These are phyloP conservation scores for Fusarium sp. DNA, from an alignment of 2,329 filamentous ascomycete genomes.

Conservation along the genomic window DNA sequence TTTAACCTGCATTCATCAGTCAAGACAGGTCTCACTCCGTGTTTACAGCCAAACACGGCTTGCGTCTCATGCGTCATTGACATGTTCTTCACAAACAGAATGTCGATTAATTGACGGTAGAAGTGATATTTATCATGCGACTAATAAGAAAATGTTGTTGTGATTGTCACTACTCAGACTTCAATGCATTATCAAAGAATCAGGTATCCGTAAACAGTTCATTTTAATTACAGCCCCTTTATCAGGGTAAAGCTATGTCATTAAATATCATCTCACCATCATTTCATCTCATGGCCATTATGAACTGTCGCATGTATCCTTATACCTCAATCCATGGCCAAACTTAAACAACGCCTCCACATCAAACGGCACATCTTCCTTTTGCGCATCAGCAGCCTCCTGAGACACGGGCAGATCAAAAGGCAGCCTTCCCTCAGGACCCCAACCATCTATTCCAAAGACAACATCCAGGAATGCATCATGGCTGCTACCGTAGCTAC, in stretches of 20 bases:
- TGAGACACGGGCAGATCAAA: constrained; percentile 58
- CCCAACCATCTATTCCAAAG: constrained; percentile 47
- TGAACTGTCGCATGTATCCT: constrained; percentile 14
- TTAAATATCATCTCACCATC: constrained; percentile 5
- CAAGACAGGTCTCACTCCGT: neutral
- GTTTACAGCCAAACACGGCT: neutral
- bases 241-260: neutral
- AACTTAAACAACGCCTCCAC: constrained; percentile 45
- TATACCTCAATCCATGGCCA: constrained; percentile 50
- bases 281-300: neutral
- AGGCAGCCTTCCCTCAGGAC: constrained; percentile 49
- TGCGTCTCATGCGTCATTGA: neutral
- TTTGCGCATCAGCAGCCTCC: constrained; percentile 52
- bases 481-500: constrained; percentile 52
- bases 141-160: neutral
- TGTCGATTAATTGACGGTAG: neutral
- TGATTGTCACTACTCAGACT: neutral
- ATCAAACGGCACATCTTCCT: constrained; percentile 46
- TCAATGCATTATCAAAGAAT: neutral
- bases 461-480: constrained; percentile 58
- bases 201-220: neutral
- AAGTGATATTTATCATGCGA: neutral
- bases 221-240: neutral
- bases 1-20: neutral
- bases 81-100: neutral